Evolutionary conservation across 371 early-diverging fungal species (phyloP).

Genomic region (Mortierella sp.): DNA sequence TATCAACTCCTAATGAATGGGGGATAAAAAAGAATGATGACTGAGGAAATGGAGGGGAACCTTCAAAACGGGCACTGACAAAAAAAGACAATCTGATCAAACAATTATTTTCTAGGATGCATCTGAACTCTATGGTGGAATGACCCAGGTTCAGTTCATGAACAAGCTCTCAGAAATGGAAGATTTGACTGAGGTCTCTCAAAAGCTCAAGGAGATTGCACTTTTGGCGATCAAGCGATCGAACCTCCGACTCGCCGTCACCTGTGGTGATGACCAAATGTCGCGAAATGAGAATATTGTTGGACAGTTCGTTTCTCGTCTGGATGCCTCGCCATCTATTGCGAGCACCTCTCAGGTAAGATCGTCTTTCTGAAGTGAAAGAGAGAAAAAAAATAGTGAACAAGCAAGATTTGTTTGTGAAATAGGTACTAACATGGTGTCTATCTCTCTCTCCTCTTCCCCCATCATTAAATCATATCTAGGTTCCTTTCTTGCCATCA

Average conservation of each 20-base stretch:
- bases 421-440: no score
- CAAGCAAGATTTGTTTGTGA: no score
- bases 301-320: constrained; percentile 60
- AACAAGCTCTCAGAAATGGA: constrained; percentile 69
- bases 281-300: constrained; percentile 68
- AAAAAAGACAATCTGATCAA: neutral
- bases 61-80: no score
- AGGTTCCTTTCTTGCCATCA: constrained; percentile 23
- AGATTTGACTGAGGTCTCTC: constrained; percentile 68
- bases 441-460: no score
- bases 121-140: constrained; percentile 76
- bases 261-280: constrained; percentile 70
- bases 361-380: neutral
- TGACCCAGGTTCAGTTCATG: constrained; percentile 86
- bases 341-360: constrained; percentile 13
- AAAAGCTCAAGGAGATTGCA: constrained; percentile 71
- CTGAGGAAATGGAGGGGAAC: no score
- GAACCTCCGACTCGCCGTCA: constrained; percentile 74
- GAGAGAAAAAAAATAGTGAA: no score
- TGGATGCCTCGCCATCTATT: constrained; percentile 35
- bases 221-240: constrained; percentile 63
- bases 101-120: constrained; percentile 14
- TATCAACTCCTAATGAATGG: no score
- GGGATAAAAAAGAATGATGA: no score
- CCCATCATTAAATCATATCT: no score